These are phyloP conservation scores for Cercospora sp. DNA, from an alignment of 2,329 filamentous ascomycete genomes.

Conservation along the genomic window DNA sequence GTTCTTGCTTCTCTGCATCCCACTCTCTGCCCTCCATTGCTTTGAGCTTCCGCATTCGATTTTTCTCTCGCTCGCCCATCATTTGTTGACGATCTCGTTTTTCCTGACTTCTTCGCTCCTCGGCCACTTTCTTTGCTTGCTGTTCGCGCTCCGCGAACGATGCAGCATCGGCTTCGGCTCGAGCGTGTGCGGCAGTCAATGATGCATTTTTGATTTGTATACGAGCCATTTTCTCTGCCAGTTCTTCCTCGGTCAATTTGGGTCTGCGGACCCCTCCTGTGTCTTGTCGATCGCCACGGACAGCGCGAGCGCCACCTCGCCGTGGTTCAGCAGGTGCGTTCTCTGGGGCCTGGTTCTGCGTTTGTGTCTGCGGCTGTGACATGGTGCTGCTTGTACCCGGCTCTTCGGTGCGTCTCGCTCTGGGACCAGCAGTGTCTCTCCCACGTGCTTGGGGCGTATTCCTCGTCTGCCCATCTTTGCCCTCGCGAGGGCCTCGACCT, in stretches of 20 bases:
- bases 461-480: slow-evolving; percentile 14
- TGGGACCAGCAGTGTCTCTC: neutral
- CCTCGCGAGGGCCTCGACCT: slow-evolving; percentile 25
- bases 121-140: slow-evolving; percentile 53
- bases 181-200: slow-evolving; percentile 60
- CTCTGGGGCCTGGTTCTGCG: slow-evolving; percentile 21
- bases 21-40: slow-evolving; percentile 61
- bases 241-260: slow-evolving; percentile 65
- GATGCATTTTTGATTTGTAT: slow-evolving; percentile 63
- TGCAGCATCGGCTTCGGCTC: slow-evolving; percentile 67
- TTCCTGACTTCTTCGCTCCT: slow-evolving; percentile 51
- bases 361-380: neutral
- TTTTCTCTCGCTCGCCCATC: slow-evolving; percentile 63
- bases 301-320: slow-evolving; percentile 30
- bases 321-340: slow-evolving; percentile 30
- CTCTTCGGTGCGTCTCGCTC: neutral
- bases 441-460: neutral
- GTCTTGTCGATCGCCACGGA: slow-evolving; percentile 39
- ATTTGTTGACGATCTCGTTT: slow-evolving; percentile 57
- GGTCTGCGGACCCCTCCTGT: slow-evolving; percentile 47
- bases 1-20: slow-evolving; percentile 62
- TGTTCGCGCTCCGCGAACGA: slow-evolving; percentile 65
- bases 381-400: neutral
- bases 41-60: slow-evolving; percentile 59
- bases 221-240: slow-evolving; percentile 60